phyloP scores from a whole-genome alignment of 2,329 filamentous ascomycete species.

The Diplodia intermedia region DNA sequence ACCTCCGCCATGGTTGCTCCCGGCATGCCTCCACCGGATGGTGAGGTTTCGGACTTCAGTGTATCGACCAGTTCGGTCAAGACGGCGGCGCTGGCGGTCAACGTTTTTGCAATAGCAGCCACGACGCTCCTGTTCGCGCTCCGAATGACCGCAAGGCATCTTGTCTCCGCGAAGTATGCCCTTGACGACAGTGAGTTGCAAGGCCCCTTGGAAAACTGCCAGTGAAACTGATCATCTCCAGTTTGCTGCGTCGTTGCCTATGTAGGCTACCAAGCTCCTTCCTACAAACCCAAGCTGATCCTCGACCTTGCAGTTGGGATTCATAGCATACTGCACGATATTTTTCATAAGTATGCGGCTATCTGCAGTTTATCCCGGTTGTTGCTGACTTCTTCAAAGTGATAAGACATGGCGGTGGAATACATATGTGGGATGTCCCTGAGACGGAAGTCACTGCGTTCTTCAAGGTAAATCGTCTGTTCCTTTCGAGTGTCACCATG shows the following conservation, averaged over 20 bases:
- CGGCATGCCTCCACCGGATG: slow-evolving; percentile 35
- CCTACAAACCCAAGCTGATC: background rate
- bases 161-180: slow-evolving; percentile 43
- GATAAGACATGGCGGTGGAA: slow-evolving; percentile 47
- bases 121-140: slow-evolving; percentile 43
- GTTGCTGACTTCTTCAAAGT: slow-evolving; percentile 41
- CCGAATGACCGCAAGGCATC: slow-evolving; percentile 43
- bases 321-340: slow-evolving; percentile 44
- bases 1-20: slow-evolving; percentile 4
- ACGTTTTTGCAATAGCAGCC: slow-evolving; percentile 48
- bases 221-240: background rate
- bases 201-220: background rate
- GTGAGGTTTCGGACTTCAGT: slow-evolving; percentile 36
- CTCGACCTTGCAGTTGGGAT: slow-evolving; percentile 29
- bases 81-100: slow-evolving; percentile 47
- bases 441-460: slow-evolving; percentile 37
- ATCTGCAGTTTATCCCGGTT: background rate
- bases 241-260: slow-evolving; percentile 9
- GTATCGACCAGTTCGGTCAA: slow-evolving; percentile 36
- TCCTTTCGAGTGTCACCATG: background rate
- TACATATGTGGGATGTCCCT: slow-evolving; percentile 39
- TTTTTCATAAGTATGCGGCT: slow-evolving; percentile 6
- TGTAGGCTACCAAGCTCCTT: background rate
- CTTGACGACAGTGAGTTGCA: slow-evolving; percentile 47
- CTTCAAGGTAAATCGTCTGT: slow-evolving; percentile 38